Base-by-base conservation (phyloP, 2,329 filamentous ascomycete species). In the Colletotrichum sojae region DNA sequence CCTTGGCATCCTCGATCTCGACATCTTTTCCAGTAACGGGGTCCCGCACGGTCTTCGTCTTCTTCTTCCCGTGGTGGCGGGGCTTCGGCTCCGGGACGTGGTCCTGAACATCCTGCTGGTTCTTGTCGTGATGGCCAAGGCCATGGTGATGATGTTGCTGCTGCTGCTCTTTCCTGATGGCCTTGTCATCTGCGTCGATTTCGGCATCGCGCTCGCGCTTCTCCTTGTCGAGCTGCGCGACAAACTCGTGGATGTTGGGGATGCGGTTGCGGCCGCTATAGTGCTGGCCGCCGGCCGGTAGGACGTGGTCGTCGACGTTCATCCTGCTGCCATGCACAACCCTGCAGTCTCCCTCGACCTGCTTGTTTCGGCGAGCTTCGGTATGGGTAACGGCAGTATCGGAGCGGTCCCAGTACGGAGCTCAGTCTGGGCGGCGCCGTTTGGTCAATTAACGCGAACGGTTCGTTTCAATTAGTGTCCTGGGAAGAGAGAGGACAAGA, bases 21-120 rank as follows among this genome's bases (percentile, higher is more conserved):
- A 98, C 92, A 72, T 97, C 87, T 59, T 90, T 92, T 20, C 94
- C 94, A 0, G 95, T 98, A 0, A 94, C 93, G 0, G 95, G 95
- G 78, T 98, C 95, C 1, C 92, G 94, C 52, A 97, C 95, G 8
- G 79, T 83, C 18, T 93, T 94, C 43, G 94, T 90, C 65, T 83
- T 78, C 56, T 82, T 81, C 52, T 73, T 82, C 57, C 80, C 81
- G 48, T 76, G 75, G 4, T 76, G 75, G 4, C 71, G 69, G 56
- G 74, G 75, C 46, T 77, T 74, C 9, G 81, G 78, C 36, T 81
- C 78, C 13, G 70, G 68, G 4, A 63, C 16, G 69, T 90, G 85
- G 13, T 84, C 81, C 46, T 79, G 76, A 16, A 81, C 79, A 43
- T 84, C 80, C 8, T 40, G 48, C 5, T 25, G 16, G n/a, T 0